Evolutionary conservation across 345 rosid species (phyloP).

Genomic region (Bretschneidera sinensis): DNA sequence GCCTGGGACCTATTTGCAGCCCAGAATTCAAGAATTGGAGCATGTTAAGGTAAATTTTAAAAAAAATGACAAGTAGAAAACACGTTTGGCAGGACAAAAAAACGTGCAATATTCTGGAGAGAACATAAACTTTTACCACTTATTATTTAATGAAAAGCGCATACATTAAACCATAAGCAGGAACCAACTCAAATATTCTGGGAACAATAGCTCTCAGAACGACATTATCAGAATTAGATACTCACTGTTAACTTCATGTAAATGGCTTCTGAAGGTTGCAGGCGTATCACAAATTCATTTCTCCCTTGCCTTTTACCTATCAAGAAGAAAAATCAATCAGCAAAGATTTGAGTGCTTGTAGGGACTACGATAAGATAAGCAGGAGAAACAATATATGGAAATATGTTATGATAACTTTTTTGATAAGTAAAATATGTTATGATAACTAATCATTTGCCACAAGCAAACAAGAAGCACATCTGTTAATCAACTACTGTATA

Average conservation of each 20-base stretch:
- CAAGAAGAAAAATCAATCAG: conserved; percentile 11
- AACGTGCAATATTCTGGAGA: no score
- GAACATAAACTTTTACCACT: no score
- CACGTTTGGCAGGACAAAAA: no score
- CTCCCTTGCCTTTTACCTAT: conserved; percentile 93
- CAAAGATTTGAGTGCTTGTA: not conserved
- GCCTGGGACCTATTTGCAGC: no score
- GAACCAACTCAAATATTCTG: not conserved
- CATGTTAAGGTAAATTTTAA: no score
- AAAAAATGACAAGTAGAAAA: no score
- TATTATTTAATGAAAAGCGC: not conserved
- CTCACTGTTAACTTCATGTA: conserved; percentile 98
- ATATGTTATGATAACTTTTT: no score
- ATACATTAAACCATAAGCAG: not conserved
- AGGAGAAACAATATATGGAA: not conserved
- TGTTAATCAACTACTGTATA: not conserved
- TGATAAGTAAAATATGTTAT: no score
- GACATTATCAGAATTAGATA: conserved; percentile 5
- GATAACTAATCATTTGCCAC: not conserved
- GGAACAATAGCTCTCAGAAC: not conserved
- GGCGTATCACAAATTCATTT: conserved; percentile 94
- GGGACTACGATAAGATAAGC: not conserved
- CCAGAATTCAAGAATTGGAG: no score
- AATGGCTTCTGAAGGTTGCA: conserved; percentile 95
- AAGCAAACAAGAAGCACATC: not conserved